phyloP scores from a whole-genome alignment of 73 alveolate species.

The Breviolum minutum region DNA sequence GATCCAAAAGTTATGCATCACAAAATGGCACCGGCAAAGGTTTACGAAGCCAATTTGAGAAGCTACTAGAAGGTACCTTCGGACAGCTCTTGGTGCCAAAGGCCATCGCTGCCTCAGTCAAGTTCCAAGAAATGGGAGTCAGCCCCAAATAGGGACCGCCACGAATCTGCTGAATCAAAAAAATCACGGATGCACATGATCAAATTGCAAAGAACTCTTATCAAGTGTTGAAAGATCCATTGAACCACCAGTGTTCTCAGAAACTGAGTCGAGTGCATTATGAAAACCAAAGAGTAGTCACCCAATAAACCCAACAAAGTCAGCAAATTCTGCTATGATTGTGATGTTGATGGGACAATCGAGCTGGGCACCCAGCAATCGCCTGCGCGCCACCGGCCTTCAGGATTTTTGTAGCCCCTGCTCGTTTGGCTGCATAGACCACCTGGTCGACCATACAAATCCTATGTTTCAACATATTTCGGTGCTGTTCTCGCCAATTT shows the following conservation, averaged over 20 bases:
- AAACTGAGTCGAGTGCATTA: not conserved
- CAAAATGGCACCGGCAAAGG: not conserved
- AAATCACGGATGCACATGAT: too few species aligned
- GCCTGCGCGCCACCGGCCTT: constrained; percentile 94
- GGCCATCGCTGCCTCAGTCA: constrained; percentile 73
- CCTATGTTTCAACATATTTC: not conserved
- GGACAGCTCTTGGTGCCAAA: constrained; percentile 92
- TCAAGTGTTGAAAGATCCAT: not conserved
- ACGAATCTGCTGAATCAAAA: too few species aligned
- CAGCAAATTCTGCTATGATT: too few species aligned
- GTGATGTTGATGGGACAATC: not conserved
- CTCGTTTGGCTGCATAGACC: constrained; percentile 90
- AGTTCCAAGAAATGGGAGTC: too few species aligned
- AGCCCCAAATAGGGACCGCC: too few species aligned
- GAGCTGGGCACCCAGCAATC: constrained; percentile 27
- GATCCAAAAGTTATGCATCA: not conserved
- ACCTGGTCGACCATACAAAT: not conserved
- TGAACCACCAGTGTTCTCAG: not conserved
- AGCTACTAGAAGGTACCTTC: not conserved
- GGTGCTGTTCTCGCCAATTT: not conserved
- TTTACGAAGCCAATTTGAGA: not conserved
- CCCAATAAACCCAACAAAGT: too few species aligned
- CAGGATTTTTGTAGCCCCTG: constrained; percentile 80
- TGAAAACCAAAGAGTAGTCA: too few species aligned
- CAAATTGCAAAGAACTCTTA: too few species aligned